A percentile compares a stretch with the other conserved stretches of the same genome.
Evolutionary conservation across 352 stramenopile species (phyloP).

Genomic region (Phytopythium mirpurense): DNA sequence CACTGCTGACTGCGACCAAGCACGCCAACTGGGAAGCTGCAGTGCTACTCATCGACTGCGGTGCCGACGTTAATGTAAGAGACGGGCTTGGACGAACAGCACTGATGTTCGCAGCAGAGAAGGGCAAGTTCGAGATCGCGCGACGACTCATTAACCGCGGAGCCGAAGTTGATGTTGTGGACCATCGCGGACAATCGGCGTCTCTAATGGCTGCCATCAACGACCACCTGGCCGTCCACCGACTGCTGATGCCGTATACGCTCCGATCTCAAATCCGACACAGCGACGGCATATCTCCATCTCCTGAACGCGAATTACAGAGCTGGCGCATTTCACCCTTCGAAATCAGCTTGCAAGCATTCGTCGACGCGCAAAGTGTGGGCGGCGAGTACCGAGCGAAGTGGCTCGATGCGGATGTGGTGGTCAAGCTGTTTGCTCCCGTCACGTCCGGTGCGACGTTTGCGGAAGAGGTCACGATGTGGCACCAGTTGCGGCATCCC

Average conservation of each 20-base stretch:
- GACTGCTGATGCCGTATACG: not conserved
- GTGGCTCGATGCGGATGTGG: slow-evolving; percentile 11
- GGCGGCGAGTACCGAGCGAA: slow-evolving; percentile 7
- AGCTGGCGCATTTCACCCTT: slow-evolving; percentile 6
- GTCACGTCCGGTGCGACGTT: not conserved
- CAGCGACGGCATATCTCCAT: not conserved
- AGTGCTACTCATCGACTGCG: no score
- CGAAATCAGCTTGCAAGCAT: slow-evolving; percentile 1
- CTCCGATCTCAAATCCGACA: not conserved
- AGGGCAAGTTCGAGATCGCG: not conserved
- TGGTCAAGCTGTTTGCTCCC: slow-evolving; percentile 10
- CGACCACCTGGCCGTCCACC: not conserved
- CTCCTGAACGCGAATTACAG: not conserved
- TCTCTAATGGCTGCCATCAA: not conserved
- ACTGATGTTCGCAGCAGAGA: not conserved
- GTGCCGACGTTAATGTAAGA: no score
- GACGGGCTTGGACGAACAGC: no score
- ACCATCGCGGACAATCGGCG: not conserved
- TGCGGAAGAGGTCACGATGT: slow-evolving; percentile 11
- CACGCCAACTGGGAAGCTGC: no score
- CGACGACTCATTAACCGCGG: not conserved
- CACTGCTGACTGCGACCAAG: not conserved
- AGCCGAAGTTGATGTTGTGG: not conserved
- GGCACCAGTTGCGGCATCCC: slow-evolving; percentile 10
- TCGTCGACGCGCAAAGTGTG: not conserved